phyloP scores from a whole-genome alignment of 345 rosid genomes.

The rapeseed (Brassica napus) region DNA sequence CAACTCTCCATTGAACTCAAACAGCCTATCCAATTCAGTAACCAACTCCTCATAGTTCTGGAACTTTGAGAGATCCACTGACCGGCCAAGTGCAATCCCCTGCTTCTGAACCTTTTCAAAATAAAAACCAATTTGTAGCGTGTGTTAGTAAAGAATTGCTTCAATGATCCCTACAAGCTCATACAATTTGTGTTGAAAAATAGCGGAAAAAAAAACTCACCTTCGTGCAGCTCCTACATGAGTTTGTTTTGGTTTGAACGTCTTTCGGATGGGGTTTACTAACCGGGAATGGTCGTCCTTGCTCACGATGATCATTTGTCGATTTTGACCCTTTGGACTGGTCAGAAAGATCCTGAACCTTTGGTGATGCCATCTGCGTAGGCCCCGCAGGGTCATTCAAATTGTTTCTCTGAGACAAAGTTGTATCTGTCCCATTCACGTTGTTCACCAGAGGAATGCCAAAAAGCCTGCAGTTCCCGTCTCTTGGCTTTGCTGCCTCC shows the following conservation, averaged over 20 bases:
- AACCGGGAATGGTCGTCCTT: constrained; percentile 44
- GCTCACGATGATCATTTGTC: constrained; percentile 45
- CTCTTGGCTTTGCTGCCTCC: constrained; percentile 48
- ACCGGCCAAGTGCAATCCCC: constrained; percentile 75
- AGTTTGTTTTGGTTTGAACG: constrained; percentile 43
- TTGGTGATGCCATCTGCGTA: constrained; percentile 34
- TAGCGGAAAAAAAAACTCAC: constrained; percentile 29
- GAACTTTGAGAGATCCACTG: constrained; percentile 80
- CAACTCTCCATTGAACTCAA: constrained; percentile 74
- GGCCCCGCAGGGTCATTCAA: constrained; percentile 30
- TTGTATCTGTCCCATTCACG: constrained; percentile 40
- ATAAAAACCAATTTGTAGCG: background rate
- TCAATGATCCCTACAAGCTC: background rate
- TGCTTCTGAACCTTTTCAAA: constrained; percentile 70
- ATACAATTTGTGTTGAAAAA: background rate
- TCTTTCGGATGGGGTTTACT: constrained; percentile 45
- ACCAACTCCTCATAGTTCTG: constrained; percentile 62
- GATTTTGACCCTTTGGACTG: constrained; percentile 47
- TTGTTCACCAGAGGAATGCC: constrained; percentile 63
- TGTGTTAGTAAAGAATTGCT: background rate
- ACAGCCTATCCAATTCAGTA: constrained; percentile 67
- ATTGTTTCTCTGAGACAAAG: constrained; percentile 31
- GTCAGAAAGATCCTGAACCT: constrained; percentile 40
- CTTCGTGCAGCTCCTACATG: constrained; percentile 76
- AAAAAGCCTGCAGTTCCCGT: constrained; percentile 68